phyloP scores from a whole-genome alignment of 352 stramenopile genomes.

The Globisporangium viniferum region DNA sequence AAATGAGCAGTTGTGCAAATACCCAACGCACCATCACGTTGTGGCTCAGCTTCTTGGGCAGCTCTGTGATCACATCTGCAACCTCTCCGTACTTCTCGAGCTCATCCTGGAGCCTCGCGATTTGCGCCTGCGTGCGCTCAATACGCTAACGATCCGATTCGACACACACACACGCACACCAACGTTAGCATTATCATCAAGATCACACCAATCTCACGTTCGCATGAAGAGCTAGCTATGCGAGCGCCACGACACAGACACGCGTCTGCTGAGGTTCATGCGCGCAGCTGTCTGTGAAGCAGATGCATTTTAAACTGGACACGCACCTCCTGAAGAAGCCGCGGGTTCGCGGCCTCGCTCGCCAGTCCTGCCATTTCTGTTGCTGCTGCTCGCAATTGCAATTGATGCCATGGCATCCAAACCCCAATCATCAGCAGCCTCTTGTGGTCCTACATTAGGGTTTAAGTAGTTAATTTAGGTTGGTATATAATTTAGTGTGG shows the following conservation, averaged over 20 bases:
- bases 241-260: neutral
- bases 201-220: neutral
- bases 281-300: neutral
- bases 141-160: constrained; percentile 38
- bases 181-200: neutral
- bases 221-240: neutral
- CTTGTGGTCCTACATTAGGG: neutral
- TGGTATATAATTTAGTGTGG: neutral
- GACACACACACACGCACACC: neutral
- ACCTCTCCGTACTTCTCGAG: constrained; percentile 58
- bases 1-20: neutral
- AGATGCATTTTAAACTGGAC: neutral
- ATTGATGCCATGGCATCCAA: neutral
- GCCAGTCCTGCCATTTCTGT: constrained; percentile 18
- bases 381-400: neutral
- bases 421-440: neutral
- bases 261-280: neutral
- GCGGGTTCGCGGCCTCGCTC: constrained; percentile 48
- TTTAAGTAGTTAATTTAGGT: neutral
- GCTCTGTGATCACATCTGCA: constrained; percentile 45
- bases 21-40: constrained; percentile 58
- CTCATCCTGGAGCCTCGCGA: constrained; percentile 49
- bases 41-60: constrained; percentile 79
- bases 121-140: constrained; percentile 46
- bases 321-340: constrained; percentile 57